These are phyloP conservation scores for Pythium biforme DNA, from an alignment of 352 stramenopile species.

Conservation along the genomic window DNA sequence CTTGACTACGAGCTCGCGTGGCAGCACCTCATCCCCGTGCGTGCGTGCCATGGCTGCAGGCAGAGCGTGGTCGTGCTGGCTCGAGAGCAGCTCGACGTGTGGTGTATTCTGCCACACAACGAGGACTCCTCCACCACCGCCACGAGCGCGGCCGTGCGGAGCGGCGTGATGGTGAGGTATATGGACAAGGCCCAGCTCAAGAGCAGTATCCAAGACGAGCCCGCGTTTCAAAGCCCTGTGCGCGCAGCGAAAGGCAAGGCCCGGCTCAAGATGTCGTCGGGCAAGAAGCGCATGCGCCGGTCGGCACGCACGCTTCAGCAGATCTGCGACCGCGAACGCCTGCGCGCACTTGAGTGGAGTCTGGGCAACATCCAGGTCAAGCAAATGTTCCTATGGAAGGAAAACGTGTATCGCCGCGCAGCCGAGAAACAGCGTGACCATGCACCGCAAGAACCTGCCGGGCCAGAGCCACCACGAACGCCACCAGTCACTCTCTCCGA, in stretches of 20 bases:
- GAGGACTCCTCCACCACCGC: conserved; percentile 19
- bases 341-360: conserved; percentile 61
- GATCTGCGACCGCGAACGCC: conserved; percentile 38
- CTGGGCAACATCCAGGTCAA: conserved; percentile 52
- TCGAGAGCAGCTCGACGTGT: conserved; percentile 45
- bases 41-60: conserved; percentile 50
- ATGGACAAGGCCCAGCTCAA: conserved; percentile 7
- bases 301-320: conserved; percentile 24
- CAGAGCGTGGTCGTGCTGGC: conserved; percentile 48
- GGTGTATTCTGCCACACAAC: conserved; percentile 50
- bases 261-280: background rate
- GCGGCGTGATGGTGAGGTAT: conserved; percentile 31
- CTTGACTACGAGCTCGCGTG: conserved; percentile 52
- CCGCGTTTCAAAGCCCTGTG: conserved; percentile 12
- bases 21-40: conserved; percentile 43
- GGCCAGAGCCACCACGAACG: background rate
- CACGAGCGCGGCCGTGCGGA: background rate
- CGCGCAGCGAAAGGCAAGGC: conserved; percentile 16
- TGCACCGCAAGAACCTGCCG: background rate
- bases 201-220: background rate
- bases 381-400: conserved; percentile 57
- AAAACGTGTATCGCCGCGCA: conserved; percentile 51
- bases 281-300: conserved; percentile 13
- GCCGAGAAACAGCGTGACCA: conserved; percentile 28
- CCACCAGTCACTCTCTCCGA: background rate